These are phyloP conservation scores for Yarrowia alimentaria DNA, from an alignment of 805 yeast genomes.

Conservation along the genomic window DNA sequence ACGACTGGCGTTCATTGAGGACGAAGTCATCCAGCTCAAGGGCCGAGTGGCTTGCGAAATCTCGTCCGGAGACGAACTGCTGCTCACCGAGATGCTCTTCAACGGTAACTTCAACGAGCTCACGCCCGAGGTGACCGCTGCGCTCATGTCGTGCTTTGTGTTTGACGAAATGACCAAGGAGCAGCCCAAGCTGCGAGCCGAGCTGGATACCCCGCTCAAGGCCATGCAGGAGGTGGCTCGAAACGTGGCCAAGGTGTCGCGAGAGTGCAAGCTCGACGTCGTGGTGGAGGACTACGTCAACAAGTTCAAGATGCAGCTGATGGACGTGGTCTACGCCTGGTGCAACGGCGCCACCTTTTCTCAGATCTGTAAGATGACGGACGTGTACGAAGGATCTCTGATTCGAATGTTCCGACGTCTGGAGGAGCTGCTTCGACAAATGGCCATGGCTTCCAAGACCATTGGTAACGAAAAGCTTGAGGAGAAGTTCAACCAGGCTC, in stretches of 20 bases:
- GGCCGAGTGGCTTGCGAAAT: conserved; percentile 98
- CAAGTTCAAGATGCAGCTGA: conserved; percentile 84
- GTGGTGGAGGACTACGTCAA: conserved; percentile 92
- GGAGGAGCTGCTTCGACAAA: conserved; percentile 88
- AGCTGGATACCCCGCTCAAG: conserved; percentile 87
- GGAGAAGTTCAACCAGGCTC: conserved; percentile 82
- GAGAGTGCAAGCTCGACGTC: conserved; percentile 85
- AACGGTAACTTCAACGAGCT: conserved; percentile 92
- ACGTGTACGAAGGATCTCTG: conserved; percentile 94
- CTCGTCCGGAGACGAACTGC: conserved; percentile 71
- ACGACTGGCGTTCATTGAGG: conserved; percentile 83
- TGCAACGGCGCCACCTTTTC: conserved; percentile 94
- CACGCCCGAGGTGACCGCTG: conserved; percentile 86
- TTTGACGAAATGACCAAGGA: conserved; percentile 90
- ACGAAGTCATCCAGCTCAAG: conserved; percentile 91
- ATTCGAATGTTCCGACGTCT: conserved; percentile 92
- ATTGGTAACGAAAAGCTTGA: conserved; percentile 88
- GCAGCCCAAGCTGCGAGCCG: conserved; percentile 84
- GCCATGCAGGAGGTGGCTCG: conserved; percentile 87
- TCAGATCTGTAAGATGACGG: conserved; percentile 97
- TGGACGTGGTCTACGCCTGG: conserved; percentile 98
- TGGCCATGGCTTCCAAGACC: conserved; percentile 87
- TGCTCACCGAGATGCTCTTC: conserved; percentile 90
- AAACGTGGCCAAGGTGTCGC: conserved; percentile 82
- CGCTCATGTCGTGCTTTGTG: conserved; percentile 88